These are phyloP conservation scores for Fagopyrum homotropicum DNA, from an alignment of 148 eudicot genomes.

Conservation along the genomic window DNA sequence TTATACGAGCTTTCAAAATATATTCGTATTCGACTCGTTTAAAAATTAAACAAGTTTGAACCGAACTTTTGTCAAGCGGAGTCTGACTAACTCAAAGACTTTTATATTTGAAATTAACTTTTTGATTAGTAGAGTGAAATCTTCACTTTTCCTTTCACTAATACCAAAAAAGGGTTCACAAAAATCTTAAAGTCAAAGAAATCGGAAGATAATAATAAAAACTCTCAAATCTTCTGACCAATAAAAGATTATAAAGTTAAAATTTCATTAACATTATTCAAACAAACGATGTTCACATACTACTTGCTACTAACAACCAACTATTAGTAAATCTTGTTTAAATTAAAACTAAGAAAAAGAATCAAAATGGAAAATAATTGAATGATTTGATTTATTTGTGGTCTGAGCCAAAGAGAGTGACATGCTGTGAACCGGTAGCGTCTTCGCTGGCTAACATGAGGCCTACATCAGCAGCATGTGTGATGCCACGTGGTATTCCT, in stretches of 20 bases:
- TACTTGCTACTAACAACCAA: not conserved
- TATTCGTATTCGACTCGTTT: too few species aligned
- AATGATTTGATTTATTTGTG: not conserved
- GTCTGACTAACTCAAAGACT: too few species aligned
- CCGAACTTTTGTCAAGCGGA: too few species aligned
- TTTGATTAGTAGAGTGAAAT: not conserved
- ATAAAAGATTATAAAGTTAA: not conserved
- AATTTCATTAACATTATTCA: not conserved
- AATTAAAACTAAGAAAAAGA: not conserved
- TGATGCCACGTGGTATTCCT: not conserved
- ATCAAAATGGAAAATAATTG: not conserved
- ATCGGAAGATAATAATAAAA: not conserved
- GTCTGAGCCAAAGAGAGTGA: constrained; percentile 7
- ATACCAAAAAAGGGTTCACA: not conserved
- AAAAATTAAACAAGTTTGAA: too few species aligned
- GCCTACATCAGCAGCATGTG: not conserved
- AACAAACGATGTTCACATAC: not conserved
- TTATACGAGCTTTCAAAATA: too few species aligned
- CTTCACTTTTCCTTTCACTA: not conserved
- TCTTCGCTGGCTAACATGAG: constrained; percentile 3
- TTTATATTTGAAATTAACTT: not conserved
- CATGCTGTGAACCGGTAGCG: not conserved
- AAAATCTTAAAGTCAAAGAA: not conserved
- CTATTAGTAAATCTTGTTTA: not conserved
- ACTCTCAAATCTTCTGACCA: not conserved